Conservation (phyloP, 345 rosid genomes). For the Draba incana region DNA sequence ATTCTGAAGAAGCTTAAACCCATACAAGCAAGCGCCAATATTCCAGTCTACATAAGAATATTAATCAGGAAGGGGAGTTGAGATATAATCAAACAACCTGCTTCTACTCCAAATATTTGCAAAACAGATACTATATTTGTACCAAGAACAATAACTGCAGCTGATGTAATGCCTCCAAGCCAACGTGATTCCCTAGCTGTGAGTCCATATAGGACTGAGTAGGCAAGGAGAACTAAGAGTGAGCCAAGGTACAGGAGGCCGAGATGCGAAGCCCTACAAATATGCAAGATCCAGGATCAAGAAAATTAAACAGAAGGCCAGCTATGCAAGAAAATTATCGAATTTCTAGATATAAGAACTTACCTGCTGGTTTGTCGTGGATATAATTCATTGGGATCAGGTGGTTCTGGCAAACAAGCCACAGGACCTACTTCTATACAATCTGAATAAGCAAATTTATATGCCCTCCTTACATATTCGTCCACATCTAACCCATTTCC, state of each 20-base stretch:
- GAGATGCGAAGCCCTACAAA: constrained; percentile 91
- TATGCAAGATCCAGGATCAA: constrained; percentile 24
- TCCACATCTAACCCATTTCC: constrained; percentile 99
- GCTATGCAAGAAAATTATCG: constrained; percentile 16
- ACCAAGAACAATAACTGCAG: constrained; percentile 96
- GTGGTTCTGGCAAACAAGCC: constrained; percentile 93
- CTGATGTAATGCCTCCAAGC: constrained; percentile 97
- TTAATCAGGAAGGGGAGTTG: constrained; percentile 30
- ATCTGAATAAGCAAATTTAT: constrained; percentile 97
- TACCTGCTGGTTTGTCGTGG: constrained; percentile 95
- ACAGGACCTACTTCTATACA: constrained; percentile 93
- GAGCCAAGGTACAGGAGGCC: constrained; percentile 90
- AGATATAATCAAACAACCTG: constrained; percentile 16
- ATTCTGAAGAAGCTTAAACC: constrained; percentile 86
- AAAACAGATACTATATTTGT: constrained; percentile 32
- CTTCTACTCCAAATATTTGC: constrained; percentile 23
- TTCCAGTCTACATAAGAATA: constrained; percentile 81
- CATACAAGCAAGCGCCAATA: constrained; percentile 98
- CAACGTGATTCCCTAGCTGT: constrained; percentile 92
- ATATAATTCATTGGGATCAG: constrained; percentile 92
- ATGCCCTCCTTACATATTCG: constrained; percentile 96
- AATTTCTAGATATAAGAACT: constrained; percentile 26
- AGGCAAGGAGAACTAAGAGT: constrained; percentile 82
- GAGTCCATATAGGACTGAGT: constrained; percentile 88
- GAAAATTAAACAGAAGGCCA: constrained; percentile 21